phyloP scores from a whole-genome alignment of 805 yeast genomes.

The Phaffomyces antillensis region DNA sequence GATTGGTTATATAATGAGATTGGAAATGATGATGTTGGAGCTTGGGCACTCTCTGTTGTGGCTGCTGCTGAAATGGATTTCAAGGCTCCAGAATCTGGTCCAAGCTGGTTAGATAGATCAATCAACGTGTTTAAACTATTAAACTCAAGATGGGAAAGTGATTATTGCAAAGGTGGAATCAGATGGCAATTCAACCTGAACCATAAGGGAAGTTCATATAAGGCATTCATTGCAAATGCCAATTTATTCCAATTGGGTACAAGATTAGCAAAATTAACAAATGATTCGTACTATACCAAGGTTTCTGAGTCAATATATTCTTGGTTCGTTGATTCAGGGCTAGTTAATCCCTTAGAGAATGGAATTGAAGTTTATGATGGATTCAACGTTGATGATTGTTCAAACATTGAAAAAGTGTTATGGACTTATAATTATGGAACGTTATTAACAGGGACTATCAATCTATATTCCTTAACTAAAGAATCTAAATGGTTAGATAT shows the following conservation, averaged over 20 bases:
- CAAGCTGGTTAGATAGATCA: slow-evolving; percentile 49
- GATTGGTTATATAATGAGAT: background rate
- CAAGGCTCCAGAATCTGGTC: slow-evolving; percentile 39
- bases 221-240: slow-evolving; percentile 60
- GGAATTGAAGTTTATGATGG: slow-evolving; percentile 61
- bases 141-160: slow-evolving; percentile 51
- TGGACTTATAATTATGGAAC: slow-evolving; percentile 88
- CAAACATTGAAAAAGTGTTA: slow-evolving; percentile 44
- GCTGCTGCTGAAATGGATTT: slow-evolving; percentile 56
- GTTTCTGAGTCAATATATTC: slow-evolving; percentile 49
- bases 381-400: slow-evolving; percentile 55
- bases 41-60: slow-evolving; percentile 61
- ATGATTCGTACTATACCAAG: slow-evolving; percentile 42
- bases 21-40: slow-evolving; percentile 52
- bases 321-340: slow-evolving; percentile 47
- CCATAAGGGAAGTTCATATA: slow-evolving; percentile 56
- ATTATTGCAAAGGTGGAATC: slow-evolving; percentile 53
- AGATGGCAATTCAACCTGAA: slow-evolving; percentile 64
- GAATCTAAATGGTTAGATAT: slow-evolving; percentile 48
- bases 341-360: slow-evolving; percentile 27
- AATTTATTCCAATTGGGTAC: slow-evolving; percentile 58
- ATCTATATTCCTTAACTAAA: slow-evolving; percentile 58
- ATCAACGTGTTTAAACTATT: slow-evolving; percentile 54
- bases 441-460: slow-evolving; percentile 67
- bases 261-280: slow-evolving; percentile 52